These are phyloP conservation scores for Juglanconis juglandina DNA, from an alignment of 2,329 filamentous ascomycete genomes.

Conservation along the genomic window DNA sequence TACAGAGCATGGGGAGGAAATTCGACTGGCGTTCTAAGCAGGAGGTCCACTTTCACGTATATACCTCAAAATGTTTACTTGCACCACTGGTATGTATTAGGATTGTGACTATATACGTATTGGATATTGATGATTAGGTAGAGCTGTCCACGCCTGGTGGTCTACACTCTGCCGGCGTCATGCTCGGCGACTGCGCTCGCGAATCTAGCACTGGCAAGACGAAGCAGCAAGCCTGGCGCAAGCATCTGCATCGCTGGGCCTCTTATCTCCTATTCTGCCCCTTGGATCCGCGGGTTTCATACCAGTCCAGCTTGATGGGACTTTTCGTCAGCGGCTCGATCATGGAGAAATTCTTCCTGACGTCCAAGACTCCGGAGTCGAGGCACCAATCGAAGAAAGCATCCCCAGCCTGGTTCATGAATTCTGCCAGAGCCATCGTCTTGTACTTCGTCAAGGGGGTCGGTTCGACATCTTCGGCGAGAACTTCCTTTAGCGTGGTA, in stretches of 20 bases:
- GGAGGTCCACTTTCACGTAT: too few species aligned
- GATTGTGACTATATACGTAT: too few species aligned
- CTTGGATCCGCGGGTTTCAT: background rate
- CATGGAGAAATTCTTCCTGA: slow-evolving; percentile 10
- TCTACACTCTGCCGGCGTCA: background rate
- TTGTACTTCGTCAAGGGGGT: slow-evolving; percentile 13
- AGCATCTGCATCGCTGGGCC: too few species aligned
- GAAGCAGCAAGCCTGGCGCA: too few species aligned
- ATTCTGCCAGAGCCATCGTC: slow-evolving; percentile 18
- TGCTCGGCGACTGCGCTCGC: background rate
- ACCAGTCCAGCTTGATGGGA: slow-evolving; percentile 12
- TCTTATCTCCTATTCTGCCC: background rate
- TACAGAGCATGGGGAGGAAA: slow-evolving; percentile 9
- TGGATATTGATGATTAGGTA: too few species aligned
- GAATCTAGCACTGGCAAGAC: too few species aligned
- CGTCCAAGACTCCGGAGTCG: slow-evolving; percentile 13
- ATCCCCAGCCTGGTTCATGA: slow-evolving; percentile 15
- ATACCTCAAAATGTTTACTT: too few species aligned
- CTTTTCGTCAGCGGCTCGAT: slow-evolving; percentile 14
- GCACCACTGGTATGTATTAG: too few species aligned
- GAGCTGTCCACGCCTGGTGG: background rate
- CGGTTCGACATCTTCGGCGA: slow-evolving; percentile 9
- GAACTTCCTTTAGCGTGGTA: slow-evolving; percentile 16
- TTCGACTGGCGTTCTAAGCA: slow-evolving; percentile 1
- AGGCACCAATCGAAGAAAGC: slow-evolving; percentile 18